phyloP scores from a whole-genome alignment of 345 rosid genomes.

The Physaria fendleri region DNA sequence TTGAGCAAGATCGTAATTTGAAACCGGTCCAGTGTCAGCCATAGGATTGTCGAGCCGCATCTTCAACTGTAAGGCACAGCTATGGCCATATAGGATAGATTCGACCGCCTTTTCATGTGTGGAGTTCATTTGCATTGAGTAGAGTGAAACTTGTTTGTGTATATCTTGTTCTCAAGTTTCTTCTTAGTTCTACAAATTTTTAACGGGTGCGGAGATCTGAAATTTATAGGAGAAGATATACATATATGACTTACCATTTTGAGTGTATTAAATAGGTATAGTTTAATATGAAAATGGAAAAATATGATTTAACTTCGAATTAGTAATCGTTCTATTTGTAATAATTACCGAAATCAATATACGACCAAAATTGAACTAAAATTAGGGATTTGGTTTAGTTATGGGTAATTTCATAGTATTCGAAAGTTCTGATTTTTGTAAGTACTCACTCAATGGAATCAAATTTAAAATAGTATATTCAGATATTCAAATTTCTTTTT shows the following conservation, averaged over 20 bases:
- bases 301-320: no score
- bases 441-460: no score
- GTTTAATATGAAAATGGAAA: not conserved
- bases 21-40: constrained; percentile 7
- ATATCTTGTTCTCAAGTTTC: not conserved
- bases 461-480: no score
- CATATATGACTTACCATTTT: no score
- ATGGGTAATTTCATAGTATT: no score
- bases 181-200: not conserved
- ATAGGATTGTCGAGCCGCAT: constrained; percentile 2
- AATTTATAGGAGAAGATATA: no score
- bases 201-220: not conserved
- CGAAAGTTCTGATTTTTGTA: no score
- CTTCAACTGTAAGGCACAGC: constrained; percentile 24
- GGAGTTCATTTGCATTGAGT: constrained; percentile 1
- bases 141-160: not conserved
- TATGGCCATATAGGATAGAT: constrained; percentile 23
- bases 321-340: not conserved
- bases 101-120: constrained; percentile 10
- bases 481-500: no score
- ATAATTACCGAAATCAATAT: not conserved
- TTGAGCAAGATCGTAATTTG: constrained; percentile 19
- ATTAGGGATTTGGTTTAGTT: no score
- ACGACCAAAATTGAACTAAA: no score
- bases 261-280: constrained; percentile 1